Base-by-base conservation (phyloP, 1,284 basidiomycete genomes). In the Heterobasidion irregulare region DNA sequence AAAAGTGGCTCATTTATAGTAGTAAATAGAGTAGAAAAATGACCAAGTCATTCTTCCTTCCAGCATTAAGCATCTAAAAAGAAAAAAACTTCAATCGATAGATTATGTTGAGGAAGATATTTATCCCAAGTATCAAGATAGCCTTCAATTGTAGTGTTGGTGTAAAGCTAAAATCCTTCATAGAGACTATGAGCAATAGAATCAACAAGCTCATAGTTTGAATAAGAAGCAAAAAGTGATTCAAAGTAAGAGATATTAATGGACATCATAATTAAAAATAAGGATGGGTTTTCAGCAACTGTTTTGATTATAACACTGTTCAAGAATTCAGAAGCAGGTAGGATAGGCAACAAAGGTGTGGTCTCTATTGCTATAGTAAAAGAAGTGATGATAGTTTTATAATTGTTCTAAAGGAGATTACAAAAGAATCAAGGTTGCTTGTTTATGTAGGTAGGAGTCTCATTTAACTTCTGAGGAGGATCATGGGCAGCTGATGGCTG, bases 21-120 rank as follows among this genome's bases (percentile, higher is more conserved):
- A 10, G 53, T 50, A 32, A 63, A 63, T 2, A 52, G 9, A 34
- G 47, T n/a, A 1, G 43, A 55, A 36, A 50, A 51, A 2, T 41
- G 15, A 2, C 48, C 38, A 5, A 55, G 26, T 5, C 16, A 9
- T 10, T 18, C 16, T 35, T 55, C 54, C 43, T 55, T 16, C 26
- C 32, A n/a, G 3, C n/a, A 26, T 38, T 55, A 48, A 1, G 41
- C 49, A 5, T 34, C n/a, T 8, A 55, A 8, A 15, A 55, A 50
- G 6, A 38, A 19, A 8, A 7, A 35, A 2, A 6, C n/a, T 6
- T 38, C 51, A 16, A 7, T 10, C 0, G 49, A 41, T 0, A 26
- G 2, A 47, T 16, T 6, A 52, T 9, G 35, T 0, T 52, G 1
- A 1, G 13, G 19, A 8, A 34, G n/a, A 7, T 32, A 26, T 8